Evolutionary conservation across 176 grass and related monocot species (phyloP).

Genomic region (Carex scoparia): DNA sequence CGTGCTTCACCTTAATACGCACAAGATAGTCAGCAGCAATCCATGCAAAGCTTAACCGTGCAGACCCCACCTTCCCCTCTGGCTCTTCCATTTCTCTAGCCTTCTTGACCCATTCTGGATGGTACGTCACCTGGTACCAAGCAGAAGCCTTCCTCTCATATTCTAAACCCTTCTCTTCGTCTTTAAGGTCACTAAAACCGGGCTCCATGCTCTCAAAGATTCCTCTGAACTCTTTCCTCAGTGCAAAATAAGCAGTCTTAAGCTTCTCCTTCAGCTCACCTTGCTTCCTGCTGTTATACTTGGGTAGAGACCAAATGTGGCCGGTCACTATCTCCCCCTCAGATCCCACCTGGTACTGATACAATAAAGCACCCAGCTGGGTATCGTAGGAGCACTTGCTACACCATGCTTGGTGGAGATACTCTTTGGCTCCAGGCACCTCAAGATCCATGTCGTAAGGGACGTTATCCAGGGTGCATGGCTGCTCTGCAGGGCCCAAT

Average conservation of each 20-base stretch:
- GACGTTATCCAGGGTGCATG: constrained; percentile 41
- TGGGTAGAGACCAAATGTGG: constrained; percentile 61
- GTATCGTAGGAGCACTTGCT: constrained; percentile 53
- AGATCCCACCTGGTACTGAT: constrained; percentile 50
- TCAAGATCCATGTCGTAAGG: constrained; percentile 77
- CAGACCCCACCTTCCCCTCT: constrained; percentile 30
- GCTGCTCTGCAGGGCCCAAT: constrained; percentile 23
- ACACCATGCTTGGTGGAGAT: constrained; percentile 47
- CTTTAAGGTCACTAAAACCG: constrained; percentile 31
- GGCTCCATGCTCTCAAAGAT: constrained; percentile 39
- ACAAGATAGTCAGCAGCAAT: constrained; percentile 64
- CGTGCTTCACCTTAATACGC: constrained; percentile 53
- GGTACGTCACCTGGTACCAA: constrained; percentile 94
- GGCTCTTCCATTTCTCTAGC: constrained; percentile 30
- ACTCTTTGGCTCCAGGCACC: constrained; percentile 55
- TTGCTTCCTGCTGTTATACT: constrained; percentile 60
- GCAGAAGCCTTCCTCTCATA: constrained; percentile 75
- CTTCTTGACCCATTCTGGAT: constrained; percentile 54
- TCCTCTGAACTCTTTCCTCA: constrained; percentile 47
- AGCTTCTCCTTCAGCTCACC: constrained; percentile 71
- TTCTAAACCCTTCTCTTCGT: constrained; percentile 40
- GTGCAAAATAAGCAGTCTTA: constrained; percentile 60
- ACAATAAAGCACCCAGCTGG: constrained; percentile 54
- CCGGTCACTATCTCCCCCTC: constrained; percentile 88
- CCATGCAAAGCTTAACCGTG: constrained; percentile 84